Percentiles rank a stretch among this genome's conserved stretches.
These are phyloP conservation scores for Tetrapisispora taiwanensis DNA, from an alignment of 805 yeast species.

Conservation along the genomic window DNA sequence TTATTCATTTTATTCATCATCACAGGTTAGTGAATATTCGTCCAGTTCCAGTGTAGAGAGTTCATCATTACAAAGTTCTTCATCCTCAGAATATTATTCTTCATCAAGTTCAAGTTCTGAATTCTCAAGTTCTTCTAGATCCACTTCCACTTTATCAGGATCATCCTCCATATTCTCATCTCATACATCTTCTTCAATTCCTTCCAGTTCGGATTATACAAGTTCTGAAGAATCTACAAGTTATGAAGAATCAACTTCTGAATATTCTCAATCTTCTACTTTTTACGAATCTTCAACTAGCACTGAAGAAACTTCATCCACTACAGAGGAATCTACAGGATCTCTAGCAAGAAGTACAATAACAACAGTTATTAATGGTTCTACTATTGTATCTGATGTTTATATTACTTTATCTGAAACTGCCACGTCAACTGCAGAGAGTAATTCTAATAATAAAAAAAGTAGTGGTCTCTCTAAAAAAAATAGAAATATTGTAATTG, in stretches of 20 bases:
- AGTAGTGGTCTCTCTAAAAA: conserved; percentile 38
- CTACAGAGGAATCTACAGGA: conserved; percentile 6
- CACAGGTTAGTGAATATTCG: too few species aligned
- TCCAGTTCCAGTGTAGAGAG: too few species aligned
- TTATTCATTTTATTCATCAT: too few species aligned
- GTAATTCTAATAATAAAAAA: conserved; percentile 2
- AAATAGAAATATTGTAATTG: conserved; percentile 47
- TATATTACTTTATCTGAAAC: conserved; percentile 26
- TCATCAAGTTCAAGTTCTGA: too few species aligned
- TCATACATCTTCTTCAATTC: too few species aligned
- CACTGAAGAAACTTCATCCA: conserved; percentile 8
- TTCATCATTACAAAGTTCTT: too few species aligned
- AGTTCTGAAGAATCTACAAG: background rate
- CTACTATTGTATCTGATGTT: conserved; percentile 26
- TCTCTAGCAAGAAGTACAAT: conserved; percentile 9
- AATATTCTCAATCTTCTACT: conserved; percentile 4
- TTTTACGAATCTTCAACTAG: conserved; percentile 8
- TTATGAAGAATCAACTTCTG: background rate
- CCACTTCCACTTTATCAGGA: background rate
- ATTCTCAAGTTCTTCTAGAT: too few species aligned
- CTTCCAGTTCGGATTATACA: background rate
- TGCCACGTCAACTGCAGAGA: conserved; percentile 12
- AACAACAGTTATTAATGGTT: conserved; percentile 27
- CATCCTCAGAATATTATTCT: too few species aligned
- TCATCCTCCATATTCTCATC: conserved; percentile 3